Evolutionary conservation across 1,139 yeast species (phyloP).

Genomic region (Suhomyces bolitotheri): DNA sequence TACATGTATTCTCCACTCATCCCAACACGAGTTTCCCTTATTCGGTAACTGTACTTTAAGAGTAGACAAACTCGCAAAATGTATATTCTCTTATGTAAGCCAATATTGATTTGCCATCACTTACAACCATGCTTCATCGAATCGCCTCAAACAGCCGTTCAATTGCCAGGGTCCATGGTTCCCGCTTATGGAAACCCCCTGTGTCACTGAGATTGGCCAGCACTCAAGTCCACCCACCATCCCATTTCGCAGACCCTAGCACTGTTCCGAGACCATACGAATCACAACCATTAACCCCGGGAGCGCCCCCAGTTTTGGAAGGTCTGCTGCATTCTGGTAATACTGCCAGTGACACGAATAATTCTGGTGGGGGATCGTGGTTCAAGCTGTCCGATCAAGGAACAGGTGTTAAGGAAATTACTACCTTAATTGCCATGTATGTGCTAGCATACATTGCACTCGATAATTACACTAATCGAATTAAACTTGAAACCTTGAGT

Average conservation of each 20-base stretch:
- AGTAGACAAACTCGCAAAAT: no score
- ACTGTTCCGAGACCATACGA: conserved; percentile 9
- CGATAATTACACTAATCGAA: conserved; percentile 50
- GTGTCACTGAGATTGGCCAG: no score
- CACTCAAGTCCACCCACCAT: conserved; percentile 7
- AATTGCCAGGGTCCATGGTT: no score
- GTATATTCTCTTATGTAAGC: no score
- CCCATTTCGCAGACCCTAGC: conserved; percentile 10
- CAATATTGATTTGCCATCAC: no score
- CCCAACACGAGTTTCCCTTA: no score
- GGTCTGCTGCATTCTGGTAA: no score
- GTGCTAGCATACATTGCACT: conserved; percentile 50
- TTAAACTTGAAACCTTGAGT: conserved; percentile 41
- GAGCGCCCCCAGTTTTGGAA: conserved; percentile 1
- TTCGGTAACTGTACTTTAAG: no score
- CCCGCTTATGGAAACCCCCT: no score
- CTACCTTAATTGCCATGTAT: conserved; percentile 39
- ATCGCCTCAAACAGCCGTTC: no score
- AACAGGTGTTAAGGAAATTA: conserved; percentile 28
- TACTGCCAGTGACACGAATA: background rate
- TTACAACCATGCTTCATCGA: no score
- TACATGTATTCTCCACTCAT: no score
- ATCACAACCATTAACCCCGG: background rate
- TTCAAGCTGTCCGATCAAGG: conserved; percentile 5
- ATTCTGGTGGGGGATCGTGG: background rate